These are phyloP conservation scores for Eremomyces bilateralis DNA, from an alignment of 495 filamentous ascomycete species.

Conservation along the genomic window DNA sequence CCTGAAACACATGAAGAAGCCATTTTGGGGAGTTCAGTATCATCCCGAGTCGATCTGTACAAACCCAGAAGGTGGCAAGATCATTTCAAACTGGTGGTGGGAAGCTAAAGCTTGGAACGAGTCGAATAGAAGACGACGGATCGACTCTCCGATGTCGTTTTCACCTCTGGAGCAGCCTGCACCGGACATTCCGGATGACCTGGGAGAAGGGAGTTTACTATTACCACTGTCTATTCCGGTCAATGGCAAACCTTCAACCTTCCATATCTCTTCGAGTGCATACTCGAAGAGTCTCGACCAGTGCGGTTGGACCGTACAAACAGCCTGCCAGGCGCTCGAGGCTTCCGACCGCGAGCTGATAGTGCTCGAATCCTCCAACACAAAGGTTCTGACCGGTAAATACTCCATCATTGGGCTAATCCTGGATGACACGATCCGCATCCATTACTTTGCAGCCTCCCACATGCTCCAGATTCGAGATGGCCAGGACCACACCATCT, in stretches of 20 bases:
- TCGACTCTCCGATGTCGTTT: no score
- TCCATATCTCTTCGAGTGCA: no score
- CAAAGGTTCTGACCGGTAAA: constrained; percentile 31
- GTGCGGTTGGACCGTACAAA: no score
- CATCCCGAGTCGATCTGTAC: constrained; percentile 92
- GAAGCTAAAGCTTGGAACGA: constrained; percentile 34
- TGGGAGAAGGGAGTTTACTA: no score
- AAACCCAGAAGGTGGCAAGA: constrained; percentile 34
- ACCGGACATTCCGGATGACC: no score
- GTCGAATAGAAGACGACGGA: no score
- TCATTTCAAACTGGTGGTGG: constrained; percentile 62
- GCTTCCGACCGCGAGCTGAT: constrained; percentile 9
- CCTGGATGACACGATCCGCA: constrained; percentile 25
- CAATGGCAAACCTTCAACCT: no score
- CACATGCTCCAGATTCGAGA: constrained; percentile 16
- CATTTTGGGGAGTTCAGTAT: constrained; percentile 85
- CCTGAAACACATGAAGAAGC: constrained; percentile 42
- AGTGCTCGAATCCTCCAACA: constrained; percentile 23
- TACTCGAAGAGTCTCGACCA: no score
- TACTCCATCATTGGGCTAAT: constrained; percentile 48
- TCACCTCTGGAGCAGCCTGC: no score
- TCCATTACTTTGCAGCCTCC: constrained; percentile 28
- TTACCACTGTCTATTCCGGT: no score
- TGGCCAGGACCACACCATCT: constrained; percentile 11
- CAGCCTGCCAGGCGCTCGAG: no score